Evolutionary conservation across 1,284 basidiomycete species (phyloP).

Genomic region (Salmacisia buchloeana): DNA sequence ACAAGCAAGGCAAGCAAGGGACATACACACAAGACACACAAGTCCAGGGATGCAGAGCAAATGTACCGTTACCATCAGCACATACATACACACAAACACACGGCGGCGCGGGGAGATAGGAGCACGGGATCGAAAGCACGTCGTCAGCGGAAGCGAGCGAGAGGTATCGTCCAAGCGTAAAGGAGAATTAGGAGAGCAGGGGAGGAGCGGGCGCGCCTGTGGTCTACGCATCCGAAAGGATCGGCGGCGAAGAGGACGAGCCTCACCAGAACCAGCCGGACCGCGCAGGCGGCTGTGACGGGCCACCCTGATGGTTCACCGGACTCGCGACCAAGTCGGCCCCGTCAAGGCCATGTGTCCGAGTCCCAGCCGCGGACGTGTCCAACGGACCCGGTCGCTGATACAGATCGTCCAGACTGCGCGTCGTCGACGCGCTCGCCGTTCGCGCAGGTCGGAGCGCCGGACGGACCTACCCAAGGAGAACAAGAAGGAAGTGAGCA

Average conservation of each 20-base stretch:
- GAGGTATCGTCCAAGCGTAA: no score
- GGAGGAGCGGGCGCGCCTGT: no score
- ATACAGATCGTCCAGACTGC: neutral
- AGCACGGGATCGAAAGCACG: no score
- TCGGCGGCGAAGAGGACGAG: neutral
- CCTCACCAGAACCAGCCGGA: neutral
- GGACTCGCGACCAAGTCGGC: neutral
- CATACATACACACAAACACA: no score
- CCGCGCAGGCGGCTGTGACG: neutral
- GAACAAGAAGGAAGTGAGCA: neutral
- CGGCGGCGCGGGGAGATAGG: no score
- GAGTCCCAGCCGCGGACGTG: neutral
- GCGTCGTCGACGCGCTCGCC: constrained; percentile 22
- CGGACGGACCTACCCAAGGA: constrained; percentile 16
- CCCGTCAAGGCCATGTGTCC: neutral
- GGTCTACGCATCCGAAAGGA: neutral
- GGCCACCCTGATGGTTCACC: neutral
- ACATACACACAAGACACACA: neutral
- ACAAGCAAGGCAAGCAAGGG: neutral
- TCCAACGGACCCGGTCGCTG: neutral
- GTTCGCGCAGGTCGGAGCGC: constrained; percentile 26
- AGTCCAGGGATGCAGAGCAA: neutral
- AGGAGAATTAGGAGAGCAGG: neutral
- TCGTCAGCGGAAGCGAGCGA: no score
- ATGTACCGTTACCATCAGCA: no score